phyloP scores from a whole-genome alignment of 768 basidiomycete genomes.

The Kondoa malvinella region DNA sequence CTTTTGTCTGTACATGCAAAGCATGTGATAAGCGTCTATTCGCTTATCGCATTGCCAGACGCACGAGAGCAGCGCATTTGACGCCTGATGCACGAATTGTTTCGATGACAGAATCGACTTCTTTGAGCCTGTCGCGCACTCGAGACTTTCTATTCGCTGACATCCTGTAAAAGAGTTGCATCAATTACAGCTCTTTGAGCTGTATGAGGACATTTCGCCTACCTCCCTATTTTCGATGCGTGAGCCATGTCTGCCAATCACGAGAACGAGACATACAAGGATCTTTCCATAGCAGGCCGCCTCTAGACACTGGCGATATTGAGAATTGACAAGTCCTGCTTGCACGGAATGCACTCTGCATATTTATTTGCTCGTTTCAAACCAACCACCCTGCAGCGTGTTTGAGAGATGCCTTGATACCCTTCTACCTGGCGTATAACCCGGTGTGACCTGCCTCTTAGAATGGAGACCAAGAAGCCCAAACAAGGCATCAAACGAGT shows the following conservation, averaged over 20 bases:
- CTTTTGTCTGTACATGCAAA: slow-evolving; percentile 41
- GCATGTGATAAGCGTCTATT: background rate
- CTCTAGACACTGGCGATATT: background rate
- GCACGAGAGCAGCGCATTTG: slow-evolving; percentile 54
- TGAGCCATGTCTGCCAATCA: background rate
- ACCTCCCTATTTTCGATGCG: no score
- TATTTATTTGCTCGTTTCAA: background rate
- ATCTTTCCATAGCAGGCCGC: slow-evolving; percentile 5
- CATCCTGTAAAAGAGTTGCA: slow-evolving; percentile 64
- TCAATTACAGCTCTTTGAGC: background rate
- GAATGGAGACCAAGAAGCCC: no score
- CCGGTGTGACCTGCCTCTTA: no score
- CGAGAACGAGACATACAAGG: slow-evolving; percentile 1
- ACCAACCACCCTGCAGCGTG: no score
- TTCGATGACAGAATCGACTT: slow-evolving; percentile 83
- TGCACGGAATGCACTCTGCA: background rate
- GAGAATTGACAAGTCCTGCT: background rate
- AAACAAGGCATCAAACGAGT: no score
- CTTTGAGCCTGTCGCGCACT: slow-evolving; percentile 69
- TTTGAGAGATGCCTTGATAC: no score
- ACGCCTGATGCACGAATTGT: slow-evolving; percentile 69
- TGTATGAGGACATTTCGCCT: background rate
- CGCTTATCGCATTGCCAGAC: slow-evolving; percentile 28
- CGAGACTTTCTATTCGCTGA: slow-evolving; percentile 85
- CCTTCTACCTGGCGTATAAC: no score